phyloP scores from a whole-genome alignment of 176 grass and related monocot species.

The Aegilops speltoides region DNA sequence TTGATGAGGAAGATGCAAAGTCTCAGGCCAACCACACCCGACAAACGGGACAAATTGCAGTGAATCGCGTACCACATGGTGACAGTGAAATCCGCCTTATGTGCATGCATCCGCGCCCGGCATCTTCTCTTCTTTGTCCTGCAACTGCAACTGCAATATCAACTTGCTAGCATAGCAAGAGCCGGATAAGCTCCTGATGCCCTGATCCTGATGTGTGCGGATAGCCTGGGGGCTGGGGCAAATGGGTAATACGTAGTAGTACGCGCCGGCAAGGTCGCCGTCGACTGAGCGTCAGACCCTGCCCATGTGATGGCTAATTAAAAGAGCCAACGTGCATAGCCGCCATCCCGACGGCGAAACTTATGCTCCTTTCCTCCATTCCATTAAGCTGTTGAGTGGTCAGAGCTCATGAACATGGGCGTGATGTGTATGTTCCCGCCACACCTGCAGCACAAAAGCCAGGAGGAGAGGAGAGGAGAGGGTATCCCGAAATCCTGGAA shows the following conservation, averaged over 20 bases:
- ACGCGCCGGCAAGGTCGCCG: background rate
- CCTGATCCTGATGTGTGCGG: background rate
- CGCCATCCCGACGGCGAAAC: background rate
- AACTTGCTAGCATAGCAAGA: background rate
- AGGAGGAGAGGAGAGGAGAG: too few relatives aligned
- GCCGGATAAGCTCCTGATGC: too few relatives aligned
- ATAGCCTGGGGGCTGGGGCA: background rate
- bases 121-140: background rate
- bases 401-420: background rate
- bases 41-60: background rate
- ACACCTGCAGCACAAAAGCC: background rate
- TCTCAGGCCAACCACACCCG: background rate
- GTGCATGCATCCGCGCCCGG: constrained; percentile 17
- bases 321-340: background rate
- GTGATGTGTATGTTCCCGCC: background rate
- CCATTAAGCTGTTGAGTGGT: background rate
- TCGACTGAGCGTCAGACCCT: background rate
- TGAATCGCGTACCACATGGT: background rate
- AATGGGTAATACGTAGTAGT: too few relatives aligned
- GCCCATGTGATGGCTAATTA: background rate
- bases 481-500: background rate
- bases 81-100: background rate
- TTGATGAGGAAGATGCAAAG: background rate
- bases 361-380: background rate
- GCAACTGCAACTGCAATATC: background rate